Percentiles rank a stretch among this genome's conserved stretches.
phyloP scores from a whole-genome alignment of 257 asterid genomes.

The Gentiana macrophylla region DNA sequence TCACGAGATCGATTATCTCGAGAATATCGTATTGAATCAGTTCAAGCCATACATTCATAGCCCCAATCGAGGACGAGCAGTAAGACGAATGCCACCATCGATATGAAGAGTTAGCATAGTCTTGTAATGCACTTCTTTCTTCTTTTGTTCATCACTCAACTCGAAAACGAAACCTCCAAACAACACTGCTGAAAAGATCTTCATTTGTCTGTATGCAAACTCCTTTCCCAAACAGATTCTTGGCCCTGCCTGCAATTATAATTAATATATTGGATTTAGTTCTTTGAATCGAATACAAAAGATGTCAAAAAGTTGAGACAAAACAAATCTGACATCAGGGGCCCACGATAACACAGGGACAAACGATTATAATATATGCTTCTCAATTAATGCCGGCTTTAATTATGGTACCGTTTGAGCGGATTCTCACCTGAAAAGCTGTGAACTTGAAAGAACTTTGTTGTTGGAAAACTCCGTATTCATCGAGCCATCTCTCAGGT shows the following conservation, averaged over 20 bases:
- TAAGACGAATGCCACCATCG: conserved; percentile 49
- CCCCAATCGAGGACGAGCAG: conserved; percentile 13
- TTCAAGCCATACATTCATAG: too few relatives aligned
- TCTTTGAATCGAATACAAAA: too few relatives aligned
- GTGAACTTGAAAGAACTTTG: conserved; percentile 58
- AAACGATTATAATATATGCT: too few relatives aligned
- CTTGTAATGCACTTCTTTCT: conserved; percentile 25
- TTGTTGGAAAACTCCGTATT: conserved; percentile 34
- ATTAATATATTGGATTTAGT: background rate
- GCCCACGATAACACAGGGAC: too few relatives aligned
- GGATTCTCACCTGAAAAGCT: conserved; percentile 47
- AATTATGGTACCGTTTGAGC: background rate
- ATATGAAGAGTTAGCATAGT: conserved; percentile 52
- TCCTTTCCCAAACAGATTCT: conserved; percentile 58
- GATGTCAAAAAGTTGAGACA: too few relatives aligned
- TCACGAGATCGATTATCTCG: too few relatives aligned
- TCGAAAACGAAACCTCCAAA: conserved; percentile 36
- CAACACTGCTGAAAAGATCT: conserved; percentile 46
- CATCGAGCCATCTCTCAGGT: conserved; percentile 61
- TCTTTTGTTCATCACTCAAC: conserved; percentile 33
- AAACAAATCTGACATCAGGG: too few relatives aligned
- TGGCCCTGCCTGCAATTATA: conserved; percentile 55
- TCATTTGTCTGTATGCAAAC: conserved; percentile 70
- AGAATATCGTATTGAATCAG: too few relatives aligned
- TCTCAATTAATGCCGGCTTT: too few relatives aligned